These are phyloP conservation scores for Ophiocordyceps camponoti-leonardi DNA, from an alignment of 2,329 filamentous ascomycete genomes.

Conservation along the genomic window DNA sequence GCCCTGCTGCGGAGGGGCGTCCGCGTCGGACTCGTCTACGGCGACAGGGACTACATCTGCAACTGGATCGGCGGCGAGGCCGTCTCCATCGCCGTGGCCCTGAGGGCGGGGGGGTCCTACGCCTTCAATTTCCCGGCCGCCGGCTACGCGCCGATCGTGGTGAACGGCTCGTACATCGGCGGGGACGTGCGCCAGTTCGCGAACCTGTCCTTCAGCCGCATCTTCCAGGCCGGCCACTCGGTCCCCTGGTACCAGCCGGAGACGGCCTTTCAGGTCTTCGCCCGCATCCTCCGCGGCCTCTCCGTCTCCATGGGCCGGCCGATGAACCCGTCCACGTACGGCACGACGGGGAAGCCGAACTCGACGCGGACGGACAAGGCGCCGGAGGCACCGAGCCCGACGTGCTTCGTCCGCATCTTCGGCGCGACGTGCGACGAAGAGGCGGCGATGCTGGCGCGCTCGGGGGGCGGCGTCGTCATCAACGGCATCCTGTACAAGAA, in stretches of 20 bases:
- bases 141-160: conserved; percentile 55
- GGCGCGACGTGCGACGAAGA: conserved; percentile 30
- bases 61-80: conserved; percentile 62
- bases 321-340: conserved; percentile 33
- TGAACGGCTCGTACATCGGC: conserved; percentile 50
- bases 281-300: conserved; percentile 37
- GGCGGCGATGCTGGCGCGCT: conserved; percentile 24
- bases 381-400: conserved; percentile 27
- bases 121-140: conserved; percentile 40
- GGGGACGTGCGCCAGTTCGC: conserved; percentile 63
- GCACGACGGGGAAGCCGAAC: conserved; percentile 38
- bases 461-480: conserved; percentile 35
- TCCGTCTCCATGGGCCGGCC: conserved; percentile 37
- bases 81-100: conserved; percentile 44
- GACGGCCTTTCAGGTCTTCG: conserved; percentile 41
- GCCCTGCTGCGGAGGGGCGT: conserved; percentile 43
- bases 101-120: conserved; percentile 28
- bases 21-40: conserved; percentile 55
- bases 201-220: conserved; percentile 51
- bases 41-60: conserved; percentile 45
- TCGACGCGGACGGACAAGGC: conserved; percentile 37
- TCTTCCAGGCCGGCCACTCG: conserved; percentile 50
- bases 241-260: conserved; percentile 44
- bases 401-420: conserved; percentile 43
- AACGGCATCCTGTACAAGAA: conserved; percentile 38